Base-by-base conservation (phyloP, 495 filamentous ascomycete genomes). In the Hypoxylon crocopeplum region DNA sequence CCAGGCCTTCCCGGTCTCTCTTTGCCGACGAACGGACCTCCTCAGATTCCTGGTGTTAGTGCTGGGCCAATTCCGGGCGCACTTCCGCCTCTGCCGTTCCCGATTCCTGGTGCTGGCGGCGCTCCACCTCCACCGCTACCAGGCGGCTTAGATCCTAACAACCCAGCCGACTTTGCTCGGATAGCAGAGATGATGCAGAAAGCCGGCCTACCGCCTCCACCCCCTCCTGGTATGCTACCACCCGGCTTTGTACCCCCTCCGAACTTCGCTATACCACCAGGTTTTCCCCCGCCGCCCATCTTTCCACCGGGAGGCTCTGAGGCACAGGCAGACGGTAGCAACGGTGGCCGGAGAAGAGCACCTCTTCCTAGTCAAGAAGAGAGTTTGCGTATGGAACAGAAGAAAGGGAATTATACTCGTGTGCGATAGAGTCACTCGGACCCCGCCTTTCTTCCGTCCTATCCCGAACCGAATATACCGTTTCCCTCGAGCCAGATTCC, bases 311-410 rank as follows among this genome's bases (percentile, higher is more conserved):
- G 51, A 40, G 60, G 27, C 25, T 64, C 15, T 45, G 73, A 67
- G 12, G 54, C 33, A 58, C 66, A 50, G 55, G 68, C 21, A 41
- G 67, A 55, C 1, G 63, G 36, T n/a, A n/a, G n/a, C 24, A 60
- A 53, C 29, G 48, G 53, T 6, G 52, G 47, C 19, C 75, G 84
- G 39, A 79, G 80, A 69, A 72, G 88, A 48, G 87, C 79, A 5
- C 89, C 89, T 25, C 71, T 93, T 46, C 90, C 90, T 7, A 92
- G 90, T 69, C 90, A 93, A 71, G 84, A 91, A 66, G 91, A 93
- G 66, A 92, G 88, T 67, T 68, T 93, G 68, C 80, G 84, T 59
- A 84, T 88, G 78, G 88, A 92, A 70, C 88, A 91, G 77, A 79
- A 78, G 64, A 80, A 76, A 54, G 86, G 86, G 12, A 81, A 85